These are phyloP conservation scores for Globisporangium acanthophoron DNA, from an alignment of 352 stramenopile species.

Conservation along the genomic window DNA sequence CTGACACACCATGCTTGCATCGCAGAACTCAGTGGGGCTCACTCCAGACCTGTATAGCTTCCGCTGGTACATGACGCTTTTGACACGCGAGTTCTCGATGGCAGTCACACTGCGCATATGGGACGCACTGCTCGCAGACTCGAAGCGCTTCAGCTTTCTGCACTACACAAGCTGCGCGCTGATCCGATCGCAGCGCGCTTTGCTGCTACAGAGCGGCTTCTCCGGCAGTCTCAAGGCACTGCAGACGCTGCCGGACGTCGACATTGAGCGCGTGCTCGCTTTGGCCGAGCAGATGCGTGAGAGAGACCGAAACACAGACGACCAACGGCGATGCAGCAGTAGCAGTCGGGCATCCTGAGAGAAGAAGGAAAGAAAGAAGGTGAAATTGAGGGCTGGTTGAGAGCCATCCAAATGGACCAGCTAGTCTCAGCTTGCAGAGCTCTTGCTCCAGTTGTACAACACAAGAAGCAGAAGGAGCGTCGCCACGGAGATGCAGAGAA, in stretches of 20 bases:
- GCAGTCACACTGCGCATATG: conserved; percentile 45
- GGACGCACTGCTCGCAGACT: conserved; percentile 51
- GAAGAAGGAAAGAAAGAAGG: background rate
- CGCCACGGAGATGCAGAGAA: no score
- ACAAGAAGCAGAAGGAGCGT: no score
- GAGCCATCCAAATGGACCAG: no score
- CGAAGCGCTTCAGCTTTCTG: conserved; percentile 63
- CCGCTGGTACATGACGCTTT: conserved; percentile 69
- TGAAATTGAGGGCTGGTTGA: background rate
- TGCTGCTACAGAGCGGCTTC: conserved; percentile 37
- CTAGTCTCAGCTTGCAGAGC: no score
- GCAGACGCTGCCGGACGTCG: conserved; percentile 24
- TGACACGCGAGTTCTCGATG: conserved; percentile 61
- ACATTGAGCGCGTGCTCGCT: conserved; percentile 31
- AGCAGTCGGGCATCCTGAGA: background rate
- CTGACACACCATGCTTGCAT: no score
- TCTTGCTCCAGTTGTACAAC: no score
- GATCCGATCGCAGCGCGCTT: conserved; percentile 37
- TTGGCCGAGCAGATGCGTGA: conserved; percentile 44
- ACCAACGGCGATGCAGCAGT: conserved; percentile 16
- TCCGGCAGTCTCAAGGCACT: conserved; percentile 33
- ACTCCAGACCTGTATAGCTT: conserved; percentile 62
- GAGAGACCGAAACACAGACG: conserved; percentile 25
- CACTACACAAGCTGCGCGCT: conserved; percentile 62
- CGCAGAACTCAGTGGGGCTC: conserved; percentile 56